These are phyloP conservation scores for Fusarium siculi DNA, from an alignment of 2,329 filamentous ascomycete genomes.

Conservation along the genomic window DNA sequence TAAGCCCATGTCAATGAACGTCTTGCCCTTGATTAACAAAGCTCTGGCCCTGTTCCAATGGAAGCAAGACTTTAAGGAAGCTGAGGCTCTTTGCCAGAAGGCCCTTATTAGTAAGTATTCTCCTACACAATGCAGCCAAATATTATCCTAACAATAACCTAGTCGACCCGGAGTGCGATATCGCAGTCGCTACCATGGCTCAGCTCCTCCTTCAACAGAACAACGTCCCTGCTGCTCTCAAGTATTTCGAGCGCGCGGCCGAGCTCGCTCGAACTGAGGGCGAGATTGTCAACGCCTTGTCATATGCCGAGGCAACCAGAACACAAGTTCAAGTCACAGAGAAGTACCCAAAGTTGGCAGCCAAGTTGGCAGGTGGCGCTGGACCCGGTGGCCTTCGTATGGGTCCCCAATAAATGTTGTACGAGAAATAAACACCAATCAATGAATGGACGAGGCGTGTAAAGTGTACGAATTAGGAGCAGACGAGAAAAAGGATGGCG, in stretches of 20 bases:
- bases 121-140: conserved; percentile 5
- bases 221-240: conserved; percentile 93
- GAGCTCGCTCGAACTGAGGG: conserved; percentile 94
- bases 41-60: conserved; percentile 96
- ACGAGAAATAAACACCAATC: conserved; percentile 36
- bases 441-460: conserved; percentile 35
- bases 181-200: conserved; percentile 98
- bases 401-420: conserved; percentile 46
- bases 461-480: conserved; percentile 45
- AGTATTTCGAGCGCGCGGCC: conserved; percentile 96
- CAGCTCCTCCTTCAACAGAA: conserved; percentile 97
- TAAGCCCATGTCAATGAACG: conserved; percentile 96
- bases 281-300: conserved; percentile 95
- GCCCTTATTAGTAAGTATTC: conserved; percentile 86
- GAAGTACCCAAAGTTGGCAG: conserved; percentile 83
- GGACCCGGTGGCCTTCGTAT: conserved; percentile 52
- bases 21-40: conserved; percentile 98
- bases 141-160: conserved; percentile 48
- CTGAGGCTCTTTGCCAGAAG: conserved; percentile 96
- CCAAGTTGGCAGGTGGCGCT: conserved; percentile 64
- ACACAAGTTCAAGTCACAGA: conserved; percentile 94
- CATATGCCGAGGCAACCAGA: conserved; percentile 95
- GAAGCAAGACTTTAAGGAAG: conserved; percentile 95
- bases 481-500: conserved; percentile 33
- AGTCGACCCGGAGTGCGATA: conserved; percentile 99